Evolutionary conservation across 371 early-diverging fungal species (phyloP).

Genomic region (Syncephalastrum contaminatum): DNA sequence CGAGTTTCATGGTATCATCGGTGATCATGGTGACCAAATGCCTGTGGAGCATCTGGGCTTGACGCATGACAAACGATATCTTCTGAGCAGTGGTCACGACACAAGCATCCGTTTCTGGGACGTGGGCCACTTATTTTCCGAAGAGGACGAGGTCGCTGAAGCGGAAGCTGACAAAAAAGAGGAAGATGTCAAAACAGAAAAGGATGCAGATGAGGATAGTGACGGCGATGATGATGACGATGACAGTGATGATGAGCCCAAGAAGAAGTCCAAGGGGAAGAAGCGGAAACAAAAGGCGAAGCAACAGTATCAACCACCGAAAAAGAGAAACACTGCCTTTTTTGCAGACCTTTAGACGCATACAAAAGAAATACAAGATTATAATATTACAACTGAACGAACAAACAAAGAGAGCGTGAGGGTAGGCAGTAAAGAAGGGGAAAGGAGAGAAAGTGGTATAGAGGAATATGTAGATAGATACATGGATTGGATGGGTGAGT

Average conservation of each 20-base stretch:
- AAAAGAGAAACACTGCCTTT: constrained; percentile 11
- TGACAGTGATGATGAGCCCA: constrained; percentile 13
- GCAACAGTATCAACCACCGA: constrained; percentile 4
- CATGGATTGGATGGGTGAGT: background rate
- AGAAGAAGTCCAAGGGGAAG: constrained; percentile 14
- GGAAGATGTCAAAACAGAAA: constrained; percentile 7
- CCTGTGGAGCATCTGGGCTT: constrained; percentile 79
- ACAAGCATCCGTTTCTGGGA: constrained; percentile 85
- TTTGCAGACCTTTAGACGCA: constrained; percentile 14
- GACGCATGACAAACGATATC: constrained; percentile 62
- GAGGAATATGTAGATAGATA: constrained; percentile 3
- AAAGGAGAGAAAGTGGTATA: background rate
- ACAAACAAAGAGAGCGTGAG: too few species aligned
- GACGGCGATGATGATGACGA: constrained; percentile 20
- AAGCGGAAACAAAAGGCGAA: constrained; percentile 9
- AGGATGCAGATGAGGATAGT: constrained; percentile 17
- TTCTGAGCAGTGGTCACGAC: constrained; percentile 86
- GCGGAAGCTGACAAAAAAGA: constrained; percentile 40
- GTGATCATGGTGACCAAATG: constrained; percentile 83
- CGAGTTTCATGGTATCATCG: constrained; percentile 79
- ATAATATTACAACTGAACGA: too few species aligned
- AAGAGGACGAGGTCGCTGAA: constrained; percentile 41
- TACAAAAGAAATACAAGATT: too few species aligned
- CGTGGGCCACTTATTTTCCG: constrained; percentile 55
- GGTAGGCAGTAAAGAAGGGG: background rate